Evolutionary conservation across 371 early-diverging fungal genomes (phyloP).

Genomic region (Synchytrium microbalum): DNA sequence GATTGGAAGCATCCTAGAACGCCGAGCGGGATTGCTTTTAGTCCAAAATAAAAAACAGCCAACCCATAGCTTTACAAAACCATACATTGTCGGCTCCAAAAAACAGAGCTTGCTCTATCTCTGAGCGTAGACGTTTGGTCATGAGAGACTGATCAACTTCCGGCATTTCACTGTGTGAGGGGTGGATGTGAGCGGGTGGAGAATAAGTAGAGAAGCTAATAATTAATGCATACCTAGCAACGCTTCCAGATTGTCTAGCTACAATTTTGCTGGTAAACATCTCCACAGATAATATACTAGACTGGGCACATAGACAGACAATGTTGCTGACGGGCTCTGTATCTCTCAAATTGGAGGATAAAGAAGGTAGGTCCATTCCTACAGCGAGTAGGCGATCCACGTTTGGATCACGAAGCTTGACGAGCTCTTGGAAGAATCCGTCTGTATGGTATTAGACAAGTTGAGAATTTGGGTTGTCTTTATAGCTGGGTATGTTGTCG

Average conservation of each 20-base stretch:
- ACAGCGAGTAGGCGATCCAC: not conserved
- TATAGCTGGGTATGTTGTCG: too few species aligned
- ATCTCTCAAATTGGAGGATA: not conserved
- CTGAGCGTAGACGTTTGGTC: constrained; percentile 5
- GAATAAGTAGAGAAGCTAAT: too few species aligned
- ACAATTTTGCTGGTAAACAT: not conserved
- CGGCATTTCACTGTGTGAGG: not conserved
- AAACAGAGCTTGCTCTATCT: constrained; percentile 17
- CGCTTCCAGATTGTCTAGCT: not conserved
- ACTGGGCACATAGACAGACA: not conserved
- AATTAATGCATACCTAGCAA: too few species aligned
- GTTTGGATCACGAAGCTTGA: not conserved
- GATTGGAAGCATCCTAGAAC: constrained; percentile 7
- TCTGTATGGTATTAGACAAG: too few species aligned
- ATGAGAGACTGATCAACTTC: not conserved
- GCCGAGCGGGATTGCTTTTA: too few species aligned
- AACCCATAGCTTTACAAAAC: not conserved
- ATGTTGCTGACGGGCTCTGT: not conserved
- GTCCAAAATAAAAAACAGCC: too few species aligned
- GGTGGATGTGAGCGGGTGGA: too few species aligned
- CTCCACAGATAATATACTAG: not conserved
- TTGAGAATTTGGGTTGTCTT: too few species aligned
- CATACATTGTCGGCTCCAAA: constrained; percentile 9
- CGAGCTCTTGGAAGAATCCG: not conserved
- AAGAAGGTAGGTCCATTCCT: not conserved